Base-by-base conservation (phyloP, 805 yeast species). In the Candida argentea region DNA sequence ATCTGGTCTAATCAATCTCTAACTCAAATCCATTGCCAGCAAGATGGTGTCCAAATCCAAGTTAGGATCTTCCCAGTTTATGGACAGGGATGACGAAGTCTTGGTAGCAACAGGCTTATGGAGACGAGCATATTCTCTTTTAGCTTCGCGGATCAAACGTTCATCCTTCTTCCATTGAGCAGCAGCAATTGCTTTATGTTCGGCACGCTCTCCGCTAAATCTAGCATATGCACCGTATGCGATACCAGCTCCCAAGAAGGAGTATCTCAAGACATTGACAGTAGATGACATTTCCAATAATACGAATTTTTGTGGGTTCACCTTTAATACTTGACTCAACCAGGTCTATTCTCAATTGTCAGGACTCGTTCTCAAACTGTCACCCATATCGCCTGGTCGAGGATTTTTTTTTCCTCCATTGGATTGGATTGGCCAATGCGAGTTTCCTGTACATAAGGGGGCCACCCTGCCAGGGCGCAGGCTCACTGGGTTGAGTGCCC, bases 201-300 rank as follows among this genome's bases (percentile, higher is more conserved):
- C 86, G 31, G 67, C 66, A 14, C 71, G 46, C 46, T 76, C 75
- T 46, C 85, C 68, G 30, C 67, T 57, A 50, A 71, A 63, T 59
- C 93, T 82, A 68, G 85, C 94, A 56, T 70, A 70, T 40, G 85
- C 82, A 45, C 98, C 98, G 62, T 83, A 84, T 37, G 73, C 68
- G 34, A 87, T 65, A 57, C 98, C 98, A 43, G 84, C 73, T 30
- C 82, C 89, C 43, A 89, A 71, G 31, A 93, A 79, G 43, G 94
- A 67, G 77, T 91, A 89, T 77, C 97, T 84, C 52, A 87, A 73
- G 50, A 87, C 86, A 80, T 81, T 61, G 46, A 61, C 56, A 25
- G 48, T 40, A 29, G 63, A 55, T 62, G n/a, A n/a, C n/a, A n/a
- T n/a, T n/a, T n/a, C n/a, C n/a, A n/a, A n/a, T n/a, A n/a, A n/a